Base-by-base conservation (phyloP, 1,284 basidiomycete species). In the Termitomyces sp. region DNA sequence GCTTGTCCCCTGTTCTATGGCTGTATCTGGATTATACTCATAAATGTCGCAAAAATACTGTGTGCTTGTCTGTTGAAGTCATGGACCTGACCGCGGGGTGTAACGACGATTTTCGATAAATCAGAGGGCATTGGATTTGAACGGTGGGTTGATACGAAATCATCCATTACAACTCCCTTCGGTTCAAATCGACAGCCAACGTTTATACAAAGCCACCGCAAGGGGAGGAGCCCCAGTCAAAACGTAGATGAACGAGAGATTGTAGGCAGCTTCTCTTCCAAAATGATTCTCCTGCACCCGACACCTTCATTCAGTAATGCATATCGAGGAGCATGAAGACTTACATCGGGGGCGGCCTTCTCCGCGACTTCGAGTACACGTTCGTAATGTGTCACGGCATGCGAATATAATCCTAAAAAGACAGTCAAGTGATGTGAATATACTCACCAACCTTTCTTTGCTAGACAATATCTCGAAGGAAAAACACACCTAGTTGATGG, bases 301-400 rank as follows among this genome's bases (percentile, higher is more conserved):
- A 13, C 14, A 14, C 19, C n/a, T n/a, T n/a, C n/a, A n/a, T 24
- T 46, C 24, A 46, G n/a, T 16, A 11, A 46, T 8, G 10, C n/a
- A 37, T 35, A 4, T 9, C 14, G n/a, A n/a, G 8, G 26, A 7
- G 7, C 2, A 28, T 41, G 26, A 18, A 34, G 13, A 11, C 57
- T 52, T 49, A 60, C 59, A 37, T 46, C 28, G 7, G 49, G 37
- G 6, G 8, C 67, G 31, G 71, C 61, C 16, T 58, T 68, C 56
- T 87, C 80, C 1, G 83, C 81, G 13, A 84, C 72, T 21, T 78
- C 71, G 3, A 97, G 71, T 0, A 86, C 88, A 11, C 75, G 75
- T 60, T 93, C 84, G 63, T 95, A 97, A 66, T 96, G 93, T 52
- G 77, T 83, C 6, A 85, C 82, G 0, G 93, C 93, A 58, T 92